Base-by-base conservation (phyloP, 441 rosid genomes). In the Breynia disticha region DNA sequence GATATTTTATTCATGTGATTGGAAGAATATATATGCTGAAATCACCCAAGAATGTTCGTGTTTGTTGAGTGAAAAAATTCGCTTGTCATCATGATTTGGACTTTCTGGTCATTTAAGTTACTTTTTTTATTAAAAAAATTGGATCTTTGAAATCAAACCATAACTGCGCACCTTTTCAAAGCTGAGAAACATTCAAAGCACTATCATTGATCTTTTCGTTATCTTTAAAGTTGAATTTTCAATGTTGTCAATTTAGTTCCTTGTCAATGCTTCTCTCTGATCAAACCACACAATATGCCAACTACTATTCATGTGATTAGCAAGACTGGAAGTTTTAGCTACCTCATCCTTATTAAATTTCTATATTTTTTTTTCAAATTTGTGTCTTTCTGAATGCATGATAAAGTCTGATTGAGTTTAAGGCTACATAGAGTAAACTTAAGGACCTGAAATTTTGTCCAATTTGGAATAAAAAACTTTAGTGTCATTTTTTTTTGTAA, bases 161-260 rank as follows among this genome's bases (percentile, higher is more conserved):
- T 24, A 8, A 28, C 48, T 41, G 47, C 52, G 55, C 13, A 55
- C 56, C 52, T 56, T 53, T 51, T 68, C 52, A 60, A 62, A 63
- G 46, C 39, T 14, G 3, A 45, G 47, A 54, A 41, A 28, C 16
- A 52, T 66, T 71, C 67, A 63, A 54, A 63, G 16, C 38, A 37
- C 28, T 10, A 21, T 4, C 4, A 37, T 41, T 11, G 13, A 41
- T 11, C 44, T 15, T 13, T 50, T 38, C 3, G 9, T 19, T 2
- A 42, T 11, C 1, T 6, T 16, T 17, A 28, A 21, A 38, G 42
- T 46, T 46, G 54, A 54, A 46, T 46, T 62, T 51, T 46, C 18
- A 18, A 19, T 18, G 45, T 28, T 48, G 55, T 43, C 55, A 21
- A 41, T 41, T 41, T 41, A 15, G 44, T 41, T 41, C 44, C 44